These are phyloP conservation scores for Hypoxylon subgilvum DNA, from an alignment of 495 filamentous ascomycete genomes.

Conservation along the genomic window DNA sequence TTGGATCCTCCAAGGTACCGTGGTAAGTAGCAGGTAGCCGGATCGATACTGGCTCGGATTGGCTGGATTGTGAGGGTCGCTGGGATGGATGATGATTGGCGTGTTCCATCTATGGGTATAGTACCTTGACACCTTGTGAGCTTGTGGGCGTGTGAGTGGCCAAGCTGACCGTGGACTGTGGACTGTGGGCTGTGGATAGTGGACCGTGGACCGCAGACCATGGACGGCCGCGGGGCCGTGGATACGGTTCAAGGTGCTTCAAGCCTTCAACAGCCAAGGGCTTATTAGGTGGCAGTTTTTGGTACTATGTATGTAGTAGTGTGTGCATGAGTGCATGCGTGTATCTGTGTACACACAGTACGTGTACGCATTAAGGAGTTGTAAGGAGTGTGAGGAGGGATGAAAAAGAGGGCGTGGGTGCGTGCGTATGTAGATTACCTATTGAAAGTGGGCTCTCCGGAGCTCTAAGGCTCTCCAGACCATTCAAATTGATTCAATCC, in stretches of 20 bases:
- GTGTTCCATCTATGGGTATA: constrained; percentile 18
- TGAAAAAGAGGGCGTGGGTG: constrained; percentile 23
- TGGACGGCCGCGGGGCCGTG: constrained; percentile 33
- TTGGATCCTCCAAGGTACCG: constrained; percentile 11
- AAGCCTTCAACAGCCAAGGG: constrained; percentile 18
- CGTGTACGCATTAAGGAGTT: neutral
- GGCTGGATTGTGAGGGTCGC: constrained; percentile 26
- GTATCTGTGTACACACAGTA: neutral
- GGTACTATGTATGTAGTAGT: neutral
- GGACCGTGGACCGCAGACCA: constrained; percentile 24
- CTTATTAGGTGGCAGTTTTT: constrained; percentile 21
- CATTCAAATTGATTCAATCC: no score
- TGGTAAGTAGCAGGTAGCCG: constrained; percentile 32
- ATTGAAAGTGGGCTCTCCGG: no score
- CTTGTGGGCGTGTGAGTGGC: constrained; percentile 32
- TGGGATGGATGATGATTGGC: constrained; percentile 25
- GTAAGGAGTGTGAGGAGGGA: neutral
- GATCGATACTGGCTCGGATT: constrained; percentile 39
- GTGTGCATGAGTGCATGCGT: neutral
- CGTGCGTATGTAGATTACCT: constrained; percentile 21
- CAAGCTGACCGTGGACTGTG: constrained; percentile 30
- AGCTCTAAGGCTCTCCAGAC: no score
- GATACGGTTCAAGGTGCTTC: constrained; percentile 20
- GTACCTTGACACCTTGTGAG: constrained; percentile 21
- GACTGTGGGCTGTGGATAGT: no score